A percentile compares a stretch with the other conserved stretches of the same genome.
Evolutionary conservation across 768 basidiomycete species (phyloP).

Genomic region (Pisolithus marmoratus): DNA sequence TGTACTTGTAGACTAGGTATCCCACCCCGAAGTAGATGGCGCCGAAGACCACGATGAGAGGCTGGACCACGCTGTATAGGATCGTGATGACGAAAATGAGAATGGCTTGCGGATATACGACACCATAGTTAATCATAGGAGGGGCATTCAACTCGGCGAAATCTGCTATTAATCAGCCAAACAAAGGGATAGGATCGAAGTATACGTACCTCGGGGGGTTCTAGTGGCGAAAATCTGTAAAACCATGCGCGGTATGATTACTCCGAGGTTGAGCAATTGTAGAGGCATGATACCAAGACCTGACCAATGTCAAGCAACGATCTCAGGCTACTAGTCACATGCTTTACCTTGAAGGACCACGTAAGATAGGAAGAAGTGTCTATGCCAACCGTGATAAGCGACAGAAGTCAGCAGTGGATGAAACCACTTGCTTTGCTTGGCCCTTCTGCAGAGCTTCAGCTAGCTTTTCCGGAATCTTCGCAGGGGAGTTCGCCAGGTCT

Average conservation of each 20-base stretch:
- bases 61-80: conserved; percentile 93
- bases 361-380: conserved; percentile 81
- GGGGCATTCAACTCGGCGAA: conserved; percentile 96
- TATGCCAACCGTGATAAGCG: conserved; percentile 17
- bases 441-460: conserved; percentile 78
- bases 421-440: conserved; percentile 50
- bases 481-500: conserved; percentile 89
- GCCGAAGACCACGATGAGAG: conserved; percentile 91
- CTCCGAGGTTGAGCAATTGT: conserved; percentile 87
- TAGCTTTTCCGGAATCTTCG: conserved; percentile 90
- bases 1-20: conserved; percentile 98
- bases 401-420: conserved; percentile 5
- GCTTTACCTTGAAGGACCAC: conserved; percentile 72
- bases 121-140: conserved; percentile 96
- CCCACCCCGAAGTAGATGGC: conserved; percentile 94
- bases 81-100: conserved; percentile 94
- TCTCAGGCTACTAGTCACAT: not conserved
- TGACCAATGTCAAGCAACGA: conserved; percentile 22
- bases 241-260: conserved; percentile 74
- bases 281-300: conserved; percentile 93
- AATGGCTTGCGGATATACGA: conserved; percentile 95
- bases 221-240: conserved; percentile 73
- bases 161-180: conserved; percentile 44
- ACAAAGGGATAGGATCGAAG: not conserved
- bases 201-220: conserved; percentile 76